A percentile compares a stretch with the other conserved stretches of the same genome.
phyloP scores from a whole-genome alignment of 2,329 filamentous ascomycete genomes.

The Aspergillus pseudoviridinutans region DNA sequence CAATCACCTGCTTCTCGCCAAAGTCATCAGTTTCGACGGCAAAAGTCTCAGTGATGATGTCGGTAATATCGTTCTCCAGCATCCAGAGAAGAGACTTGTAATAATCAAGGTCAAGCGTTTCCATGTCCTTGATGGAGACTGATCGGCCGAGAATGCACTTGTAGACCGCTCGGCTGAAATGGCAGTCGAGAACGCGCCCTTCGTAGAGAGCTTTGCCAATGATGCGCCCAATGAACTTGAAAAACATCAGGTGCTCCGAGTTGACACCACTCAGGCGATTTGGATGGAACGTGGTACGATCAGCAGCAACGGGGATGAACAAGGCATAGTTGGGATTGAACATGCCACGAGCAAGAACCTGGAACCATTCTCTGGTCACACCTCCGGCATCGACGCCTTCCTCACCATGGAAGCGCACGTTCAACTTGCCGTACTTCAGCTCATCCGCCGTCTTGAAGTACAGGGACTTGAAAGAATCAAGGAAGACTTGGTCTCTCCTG shows the following conservation, averaged over 20 bases:
- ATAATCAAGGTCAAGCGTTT: slow-evolving; percentile 96
- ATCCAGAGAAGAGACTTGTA: slow-evolving; percentile 99
- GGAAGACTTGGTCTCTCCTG: slow-evolving; percentile 91
- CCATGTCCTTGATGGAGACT: slow-evolving; percentile 98
- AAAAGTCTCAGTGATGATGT: slow-evolving; percentile 95
- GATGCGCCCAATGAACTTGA: slow-evolving; percentile 98
- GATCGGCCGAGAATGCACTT: slow-evolving; percentile 93
- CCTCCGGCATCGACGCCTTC: slow-evolving; percentile 97
- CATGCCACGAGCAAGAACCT: slow-evolving; percentile 95
- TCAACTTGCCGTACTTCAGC: slow-evolving; percentile 98
- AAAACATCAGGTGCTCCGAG: slow-evolving; percentile 92
- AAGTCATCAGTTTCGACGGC: slow-evolving; percentile 92
- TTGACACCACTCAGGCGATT: slow-evolving; percentile 94
- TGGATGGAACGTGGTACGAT: slow-evolving; percentile 97
- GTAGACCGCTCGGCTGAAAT: slow-evolving; percentile 98
- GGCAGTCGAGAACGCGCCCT: slow-evolving; percentile 90
- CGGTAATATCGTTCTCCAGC: slow-evolving; percentile 96
- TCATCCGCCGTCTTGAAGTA: slow-evolving; percentile 96
- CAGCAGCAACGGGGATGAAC: slow-evolving; percentile 93
- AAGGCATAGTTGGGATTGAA: slow-evolving; percentile 97
- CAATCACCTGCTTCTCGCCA: slow-evolving; percentile 80
- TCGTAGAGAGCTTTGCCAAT: slow-evolving; percentile 98
- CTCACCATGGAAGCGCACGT: slow-evolving; percentile 94
- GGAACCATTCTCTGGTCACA: slow-evolving; percentile 98
- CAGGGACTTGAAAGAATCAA: slow-evolving; percentile 96